Base-by-base conservation (phyloP, 2,329 filamentous ascomycete genomes). In the Claviceps sorghi region DNA sequence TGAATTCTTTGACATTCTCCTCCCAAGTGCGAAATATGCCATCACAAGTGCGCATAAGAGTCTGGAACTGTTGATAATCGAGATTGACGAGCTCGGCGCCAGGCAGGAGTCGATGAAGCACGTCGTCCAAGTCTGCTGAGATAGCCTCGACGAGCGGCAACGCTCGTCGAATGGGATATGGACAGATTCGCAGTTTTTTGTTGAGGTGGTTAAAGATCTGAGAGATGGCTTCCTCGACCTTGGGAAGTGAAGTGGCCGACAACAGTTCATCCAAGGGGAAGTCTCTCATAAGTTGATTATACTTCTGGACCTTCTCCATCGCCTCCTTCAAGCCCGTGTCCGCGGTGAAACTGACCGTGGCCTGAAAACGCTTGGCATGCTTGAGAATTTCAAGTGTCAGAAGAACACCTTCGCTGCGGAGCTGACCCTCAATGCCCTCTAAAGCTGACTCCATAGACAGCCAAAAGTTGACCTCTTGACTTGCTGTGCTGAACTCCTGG, bases 381-480 rank as follows among this genome's bases (percentile, higher is more conserved):
- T 94, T 91, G 56, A 99, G 76, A 55, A 98, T 91, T 60, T 96
- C 91, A 65, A 99, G 78, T 0, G 94, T 97, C 61, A 99, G 71
- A 59, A 82, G 77, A 21, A 98, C 91, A 30, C 93, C 93, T 52
- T 95, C 88, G 58, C 90, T 89, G 56, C 83, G 78, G 53, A 98
- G 77, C 67, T 97, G 91, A 42, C 77, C 80, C 66, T 96, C 91
- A 54, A 99, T 95, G 30, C 85, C 85, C 65, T 96, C 90, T 57
- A 99, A 70, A 4, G 90, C 88, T 17, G 84, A 86, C 68, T 98
- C 94, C 86, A 98, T 95, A 2, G 89, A 94, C 49, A 98, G 69
- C 93, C 93, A 99, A 64, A 98, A 98, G 67, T 96, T 96, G 67
- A 98, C 95, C 68, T 99, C 93, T 67, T 97, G 93, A 53, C 88